A percentile compares a stretch with the other conserved stretches of the same genome.
Conservation (phyloP, 306 rosid species). For the Cucurbita maxima region DNA sequence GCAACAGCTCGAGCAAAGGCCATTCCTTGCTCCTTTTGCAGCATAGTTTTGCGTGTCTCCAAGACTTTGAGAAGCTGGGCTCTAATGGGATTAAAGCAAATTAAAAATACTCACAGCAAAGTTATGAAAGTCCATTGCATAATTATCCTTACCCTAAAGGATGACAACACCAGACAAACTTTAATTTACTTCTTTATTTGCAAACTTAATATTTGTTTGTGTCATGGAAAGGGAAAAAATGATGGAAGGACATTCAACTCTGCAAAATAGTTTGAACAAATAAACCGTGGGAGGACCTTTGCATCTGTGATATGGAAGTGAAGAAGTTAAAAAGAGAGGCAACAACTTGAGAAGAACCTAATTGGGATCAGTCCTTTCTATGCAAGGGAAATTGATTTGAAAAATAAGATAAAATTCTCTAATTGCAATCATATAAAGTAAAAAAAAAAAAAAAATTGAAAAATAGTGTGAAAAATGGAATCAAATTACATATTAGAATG, state of each 20-base stretch:
- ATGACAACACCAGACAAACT: neutral
- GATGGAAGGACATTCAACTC: neutral
- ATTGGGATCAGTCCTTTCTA: neutral
- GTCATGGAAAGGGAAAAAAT: neutral
- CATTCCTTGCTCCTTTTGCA: constrained; percentile 99
- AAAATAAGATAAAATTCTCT: neutral
- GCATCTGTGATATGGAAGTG: neutral
- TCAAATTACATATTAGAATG: neutral
- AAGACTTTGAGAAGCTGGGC: constrained; percentile 87
- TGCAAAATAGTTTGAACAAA: neutral
- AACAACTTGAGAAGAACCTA: neutral
- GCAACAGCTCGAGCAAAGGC: constrained; percentile 99
- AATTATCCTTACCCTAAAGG: neutral
- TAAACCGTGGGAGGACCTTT: neutral
- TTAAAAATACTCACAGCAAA: neutral
- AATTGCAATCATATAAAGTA: neutral
- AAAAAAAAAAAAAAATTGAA: neutral
- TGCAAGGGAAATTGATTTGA: neutral
- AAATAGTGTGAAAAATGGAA: neutral
- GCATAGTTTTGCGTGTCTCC: constrained; percentile 73
- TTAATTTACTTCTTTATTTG: neutral
- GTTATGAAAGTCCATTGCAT: neutral
- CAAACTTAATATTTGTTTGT: neutral
- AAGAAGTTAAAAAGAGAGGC: neutral
- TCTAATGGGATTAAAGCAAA: constrained; percentile 24